Evolutionary conservation across 306 rosid species (phyloP), one percentile per base, ranked within the genome.

Genomic region (Amphicarpaea edgeworthii): DNA sequence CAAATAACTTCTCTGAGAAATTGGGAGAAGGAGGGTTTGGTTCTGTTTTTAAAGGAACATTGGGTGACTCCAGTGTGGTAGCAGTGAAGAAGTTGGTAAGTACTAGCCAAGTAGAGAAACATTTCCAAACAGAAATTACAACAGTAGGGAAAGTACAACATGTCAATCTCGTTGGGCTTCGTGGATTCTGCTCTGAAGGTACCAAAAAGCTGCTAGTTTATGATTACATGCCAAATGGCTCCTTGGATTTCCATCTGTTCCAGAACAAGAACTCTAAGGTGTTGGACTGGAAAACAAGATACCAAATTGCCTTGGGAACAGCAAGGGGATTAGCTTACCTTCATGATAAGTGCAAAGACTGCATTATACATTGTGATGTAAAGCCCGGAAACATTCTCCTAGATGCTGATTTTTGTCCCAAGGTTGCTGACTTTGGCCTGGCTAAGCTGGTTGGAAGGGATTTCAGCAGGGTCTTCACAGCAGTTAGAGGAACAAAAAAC

Each of bases 11-110:
- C 85, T 87, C 90, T 0, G 91, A 91, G 38, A 94, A 94, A 79
- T 83, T 94, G 26, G 98, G 97, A 5, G 97, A 90, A 47, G 97
- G 97, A 4, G 98, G 96, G 3, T 94, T 94, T 32, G 97, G 98
- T 75, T 90, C 88, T 3, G 93, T 91, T 28, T 94, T 91, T 84
- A 91, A 85, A 79, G 98, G 98, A 46, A 76, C 77, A 8, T 45
- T 91, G 83, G 78, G 82, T 5, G 91, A 94, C 80, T 87, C 95
- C 0, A 80, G 84, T 19, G 69, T 82, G 4, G 82, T 94, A 28
- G 98, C 92, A 32, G 98, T 94, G 83, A 94, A 91, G 85, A 90
- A 84, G 81, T 88, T 94, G 23, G 91, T 92, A 47, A 55, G 96
- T 78, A 61, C 90, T 42, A 79, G 87, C 78, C 97, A 94, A 80